Percentiles rank a stretch among this genome's conserved stretches.
These are phyloP conservation scores for Ceratobasidium sp. DNA, from an alignment of 1,284 basidiomycete genomes.

Conservation along the genomic window DNA sequence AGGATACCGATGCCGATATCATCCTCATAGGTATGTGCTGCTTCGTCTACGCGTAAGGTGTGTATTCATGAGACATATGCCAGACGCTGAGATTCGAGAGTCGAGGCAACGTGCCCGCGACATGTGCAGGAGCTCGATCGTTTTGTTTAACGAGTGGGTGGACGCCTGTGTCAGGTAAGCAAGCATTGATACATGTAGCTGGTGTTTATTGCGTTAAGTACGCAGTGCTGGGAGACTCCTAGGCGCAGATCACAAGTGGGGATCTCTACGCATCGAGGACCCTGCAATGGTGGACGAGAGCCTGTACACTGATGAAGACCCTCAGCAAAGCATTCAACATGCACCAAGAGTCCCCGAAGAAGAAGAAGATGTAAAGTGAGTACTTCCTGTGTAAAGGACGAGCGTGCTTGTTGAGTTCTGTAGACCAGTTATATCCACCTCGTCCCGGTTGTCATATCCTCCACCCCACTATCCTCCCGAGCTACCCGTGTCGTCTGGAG, in stretches of 20 bases:
- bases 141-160: slow-evolving; percentile 36
- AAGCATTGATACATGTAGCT: neutral
- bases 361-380: slow-evolving; percentile 3
- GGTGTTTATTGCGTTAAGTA: neutral
- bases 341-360: neutral
- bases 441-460: neutral
- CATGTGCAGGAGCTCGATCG: slow-evolving; percentile 16
- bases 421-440: slow-evolving; percentile 14
- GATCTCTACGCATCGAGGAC: slow-evolving; percentile 30
- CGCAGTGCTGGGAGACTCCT: slow-evolving; percentile 20
- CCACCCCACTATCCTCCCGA: neutral
- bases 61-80: neutral
- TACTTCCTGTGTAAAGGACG: neutral
- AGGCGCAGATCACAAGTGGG: slow-evolving; percentile 29
- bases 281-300: slow-evolving; percentile 37
- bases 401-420: neutral
- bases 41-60: neutral
- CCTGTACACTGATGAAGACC: slow-evolving; percentile 21
- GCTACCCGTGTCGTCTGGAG: slow-evolving; percentile 6
- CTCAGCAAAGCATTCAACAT: neutral
- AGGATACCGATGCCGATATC: slow-evolving; percentile 11
- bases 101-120: slow-evolving; percentile 31
- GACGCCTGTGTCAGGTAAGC: slow-evolving; percentile 26
- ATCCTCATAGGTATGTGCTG: slow-evolving; percentile 12
- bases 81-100: slow-evolving; percentile 12